Base-by-base conservation (phyloP, 768 basidiomycete genomes). In the Leccinum truebloodii region DNA sequence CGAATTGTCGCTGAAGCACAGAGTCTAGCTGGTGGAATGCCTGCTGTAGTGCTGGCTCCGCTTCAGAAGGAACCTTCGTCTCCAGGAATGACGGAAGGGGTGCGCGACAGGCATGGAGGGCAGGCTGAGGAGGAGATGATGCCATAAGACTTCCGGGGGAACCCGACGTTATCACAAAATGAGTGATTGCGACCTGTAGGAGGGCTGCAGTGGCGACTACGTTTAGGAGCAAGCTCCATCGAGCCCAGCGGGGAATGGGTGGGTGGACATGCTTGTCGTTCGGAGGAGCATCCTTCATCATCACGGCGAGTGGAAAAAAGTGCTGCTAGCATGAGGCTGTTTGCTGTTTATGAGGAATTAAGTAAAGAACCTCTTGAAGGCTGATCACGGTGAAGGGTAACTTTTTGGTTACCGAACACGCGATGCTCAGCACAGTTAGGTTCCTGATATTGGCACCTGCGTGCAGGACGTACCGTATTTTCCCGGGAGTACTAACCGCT, bases 211-310 rank as follows among this genome's bases (percentile, higher is more conserved):
- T 12, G 5, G 24, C 37, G 14, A 61, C 58, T 5, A 37, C 56
- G 28, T 60, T 69, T 24, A 68, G 14, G 13, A 67, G 18, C 20
- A 68, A 54, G 51, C 65, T 67, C 55, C 68, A 67, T 56, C 58
- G 59, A 13, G 37, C 58, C 67, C 67, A 64, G 18, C 48, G 44
- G 9, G 64, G 58, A 48, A 46, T 41, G 39, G 57, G 41, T 24
- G 55, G 41, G 30, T 55, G 49, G 35, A 55, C n/a, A 32, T 24
- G 6, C 51, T 52, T 34, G 52, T 34, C 9, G n/a, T n/a, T 10
- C 6, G 16, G 18, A 20, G 48, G 56, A 14, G 3, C 13, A 9
- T 50, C 28, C 41, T 65, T 62, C 39, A 14, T 37, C 34, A 41
- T 56, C 22, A 49, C 3, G 22, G 22, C 22, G 48, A 32, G 34